Percentiles rank a stretch among this genome's conserved stretches.
phyloP scores from a whole-genome alignment of 495 filamentous ascomycete genomes.

The Cudoniella acicularis region DNA sequence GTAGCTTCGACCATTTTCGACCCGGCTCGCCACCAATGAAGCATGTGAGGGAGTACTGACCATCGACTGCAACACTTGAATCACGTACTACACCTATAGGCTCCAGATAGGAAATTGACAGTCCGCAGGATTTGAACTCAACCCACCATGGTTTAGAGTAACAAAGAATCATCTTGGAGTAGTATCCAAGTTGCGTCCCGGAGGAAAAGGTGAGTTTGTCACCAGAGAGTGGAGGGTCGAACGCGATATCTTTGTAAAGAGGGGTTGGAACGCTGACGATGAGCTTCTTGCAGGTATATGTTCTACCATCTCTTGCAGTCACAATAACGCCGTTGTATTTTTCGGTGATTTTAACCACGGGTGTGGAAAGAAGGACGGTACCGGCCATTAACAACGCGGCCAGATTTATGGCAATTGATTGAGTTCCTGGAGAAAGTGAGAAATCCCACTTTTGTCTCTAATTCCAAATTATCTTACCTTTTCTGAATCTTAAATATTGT shows the following conservation, averaged over 20 bases:
- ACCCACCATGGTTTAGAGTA: constrained; percentile 41
- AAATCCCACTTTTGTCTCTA: too few species aligned
- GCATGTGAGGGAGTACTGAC: constrained; percentile 37
- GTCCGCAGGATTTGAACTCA: constrained; percentile 31
- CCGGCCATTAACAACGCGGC: constrained; percentile 22
- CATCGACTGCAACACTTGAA: constrained; percentile 30
- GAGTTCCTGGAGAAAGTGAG: too few species aligned
- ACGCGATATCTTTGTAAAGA: constrained; percentile 31
- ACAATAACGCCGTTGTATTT: constrained; percentile 10
- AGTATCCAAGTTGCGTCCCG: constrained; percentile 32
- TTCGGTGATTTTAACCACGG: constrained; percentile 19
- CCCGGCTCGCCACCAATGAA: constrained; percentile 37
- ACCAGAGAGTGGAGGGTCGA: constrained; percentile 28
- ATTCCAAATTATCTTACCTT: too few species aligned
- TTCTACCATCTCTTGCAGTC: constrained; percentile 6
- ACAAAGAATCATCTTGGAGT: constrained; percentile 35
- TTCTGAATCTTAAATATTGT: constrained; percentile 36
- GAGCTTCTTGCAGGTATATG: constrained; percentile 32
- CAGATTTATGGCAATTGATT: constrained; percentile 29
- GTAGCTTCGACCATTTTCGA: constrained; percentile 27
- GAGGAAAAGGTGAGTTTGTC: constrained; percentile 19
- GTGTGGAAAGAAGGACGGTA: constrained; percentile 23
- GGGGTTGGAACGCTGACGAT: constrained; percentile 35
- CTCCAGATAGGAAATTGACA: constrained; percentile 31
- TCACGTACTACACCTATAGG: constrained; percentile 39